These are phyloP conservation scores for Ampelocalamus luodianensis DNA, from an alignment of 176 grass and related monocot species.

Conservation along the genomic window DNA sequence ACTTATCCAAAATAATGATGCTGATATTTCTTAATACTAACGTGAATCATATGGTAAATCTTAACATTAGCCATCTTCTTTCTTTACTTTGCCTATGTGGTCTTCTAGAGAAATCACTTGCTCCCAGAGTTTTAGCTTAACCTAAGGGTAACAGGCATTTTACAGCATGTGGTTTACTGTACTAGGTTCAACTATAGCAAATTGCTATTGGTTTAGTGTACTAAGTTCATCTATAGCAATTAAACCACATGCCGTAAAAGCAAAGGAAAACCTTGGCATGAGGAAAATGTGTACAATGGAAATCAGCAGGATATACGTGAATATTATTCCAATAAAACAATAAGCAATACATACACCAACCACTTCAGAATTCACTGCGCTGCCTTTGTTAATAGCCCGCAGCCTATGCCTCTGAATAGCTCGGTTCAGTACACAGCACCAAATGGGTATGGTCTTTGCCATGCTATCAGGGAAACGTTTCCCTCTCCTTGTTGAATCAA, in stretches of 20 bases:
- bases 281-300: not conserved
- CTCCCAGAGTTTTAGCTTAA: not conserved
- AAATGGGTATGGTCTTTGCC: constrained; percentile 98
- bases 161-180: not conserved
- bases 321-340: not conserved
- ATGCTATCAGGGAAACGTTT: constrained; percentile 94
- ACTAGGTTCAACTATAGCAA: not conserved
- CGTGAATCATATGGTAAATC: constrained; percentile 14
- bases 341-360: constrained; percentile 39
- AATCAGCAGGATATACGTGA: constrained; percentile 6
- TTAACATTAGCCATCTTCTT: constrained; percentile 2
- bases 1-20: not conserved
- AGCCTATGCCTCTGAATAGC: constrained; percentile 69
- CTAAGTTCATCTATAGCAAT: too few species aligned
- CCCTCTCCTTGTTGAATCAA: constrained; percentile 89
- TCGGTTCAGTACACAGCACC: constrained; percentile 83
- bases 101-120: not conserved
- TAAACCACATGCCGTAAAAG: too few species aligned
- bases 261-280: not conserved
- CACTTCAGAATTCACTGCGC: constrained; percentile 28
- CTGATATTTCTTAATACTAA: not conserved
- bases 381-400: constrained; percentile 5
- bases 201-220: too few species aligned
- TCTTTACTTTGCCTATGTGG: not conserved
- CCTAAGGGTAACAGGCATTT: not conserved